Evolutionary conservation across 225 moss, liverwort and hornwort genomes (phyloP), one percentile per base, ranked within the genome.

Genomic region (Straminergon stramineum): DNA sequence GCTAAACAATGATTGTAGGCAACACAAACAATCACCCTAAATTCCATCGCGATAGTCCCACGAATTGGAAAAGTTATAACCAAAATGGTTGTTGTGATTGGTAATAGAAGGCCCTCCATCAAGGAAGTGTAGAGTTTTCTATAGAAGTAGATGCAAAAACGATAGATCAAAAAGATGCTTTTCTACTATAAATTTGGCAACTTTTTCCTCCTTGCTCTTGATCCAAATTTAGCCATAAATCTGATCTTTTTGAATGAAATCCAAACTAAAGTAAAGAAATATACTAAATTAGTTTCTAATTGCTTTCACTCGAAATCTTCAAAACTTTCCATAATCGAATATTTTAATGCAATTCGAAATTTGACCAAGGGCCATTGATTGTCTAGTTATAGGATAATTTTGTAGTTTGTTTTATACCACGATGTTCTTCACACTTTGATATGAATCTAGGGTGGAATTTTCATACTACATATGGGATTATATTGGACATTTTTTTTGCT

Each of bases 121-220:
- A 21, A 37, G 12, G 6, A 37, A 21, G 18, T 21, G 11, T 34
- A 65, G 21, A 20, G 11, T 68, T 19, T 68, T 37, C 11, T 37
- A 37, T 20, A 68, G 68, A 68, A 21, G 6, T 67, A 21, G 37
- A 37, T 67, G 68, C 17, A 4, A 6, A 21, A 37, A 21, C 10
- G 6, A 22, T 21, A 37, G 3, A 37, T 68, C 11, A 68, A 11
- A n/a, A n/a, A 68, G 21, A 37, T 1, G 11, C n/a, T 7, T 68
- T 37, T 68, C n/a, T 68, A 37, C 6, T 37, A 19, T 21, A n/a
- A 6, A n/a, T 13, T 37, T 68, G 22, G 4, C 22, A n/a, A n/a
- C 0, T 21, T 22, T 69, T n/a, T 21, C 5, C 3, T 21, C 22
- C 22, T 11, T 11, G 1, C 12, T 17, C 7, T n/a, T 13, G 7